Evolutionary conservation across 2,329 filamentous ascomycete genomes (phyloP).

Genomic region (Colletotrichum echinochloae): DNA sequence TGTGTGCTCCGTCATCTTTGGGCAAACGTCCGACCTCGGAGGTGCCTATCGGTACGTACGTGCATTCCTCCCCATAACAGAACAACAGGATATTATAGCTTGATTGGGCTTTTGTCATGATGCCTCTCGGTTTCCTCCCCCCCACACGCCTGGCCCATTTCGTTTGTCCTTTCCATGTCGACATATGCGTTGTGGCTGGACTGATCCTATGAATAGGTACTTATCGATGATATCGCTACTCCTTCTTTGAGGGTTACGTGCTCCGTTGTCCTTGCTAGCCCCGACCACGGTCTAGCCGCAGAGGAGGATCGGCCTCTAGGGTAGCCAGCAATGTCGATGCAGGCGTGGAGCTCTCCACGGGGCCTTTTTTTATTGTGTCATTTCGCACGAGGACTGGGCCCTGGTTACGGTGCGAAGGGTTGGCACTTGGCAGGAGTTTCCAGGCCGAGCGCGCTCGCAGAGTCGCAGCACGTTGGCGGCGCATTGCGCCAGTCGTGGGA

Average conservation of each 20-base stretch:
- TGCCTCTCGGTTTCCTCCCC: slow-evolving; percentile 3
- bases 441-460: slow-evolving; percentile 23
- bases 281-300: neutral
- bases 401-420: slow-evolving; percentile 26
- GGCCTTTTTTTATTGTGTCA: slow-evolving; percentile 32
- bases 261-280: neutral
- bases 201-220: neutral
- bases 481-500: neutral
- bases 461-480: slow-evolving; percentile 14
- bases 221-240: neutral
- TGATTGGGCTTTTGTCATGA: neutral
- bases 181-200: neutral
- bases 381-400: slow-evolving; percentile 29
- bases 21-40: too few relatives aligned
- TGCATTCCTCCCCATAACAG: neutral
- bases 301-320: slow-evolving; percentile 9
- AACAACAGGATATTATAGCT: neutral
- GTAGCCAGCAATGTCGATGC: slow-evolving; percentile 3
- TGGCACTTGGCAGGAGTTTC: neutral
- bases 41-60: neutral
- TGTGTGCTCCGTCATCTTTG: too few relatives aligned
- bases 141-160: neutral
- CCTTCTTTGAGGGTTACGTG: neutral
- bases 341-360: slow-evolving; percentile 17
- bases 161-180: neutral